These are phyloP conservation scores for Boletus rufocinnamomeus DNA, from an alignment of 768 basidiomycete genomes.

Conservation along the genomic window DNA sequence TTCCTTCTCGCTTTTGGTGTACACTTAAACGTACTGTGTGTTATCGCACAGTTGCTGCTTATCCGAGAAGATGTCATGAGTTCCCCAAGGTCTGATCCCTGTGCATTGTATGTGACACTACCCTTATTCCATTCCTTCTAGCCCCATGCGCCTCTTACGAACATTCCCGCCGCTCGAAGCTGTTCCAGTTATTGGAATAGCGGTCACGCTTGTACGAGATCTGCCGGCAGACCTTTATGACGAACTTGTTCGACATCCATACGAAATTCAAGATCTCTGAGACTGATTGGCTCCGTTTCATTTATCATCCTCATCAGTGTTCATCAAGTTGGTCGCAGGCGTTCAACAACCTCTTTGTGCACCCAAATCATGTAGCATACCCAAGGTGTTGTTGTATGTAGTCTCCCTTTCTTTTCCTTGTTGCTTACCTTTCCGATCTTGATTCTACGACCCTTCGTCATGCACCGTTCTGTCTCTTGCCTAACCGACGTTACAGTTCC, in stretches of 20 bases:
- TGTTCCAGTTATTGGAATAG: slow-evolving; percentile 84
- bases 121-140: slow-evolving; percentile 33
- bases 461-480: not conserved
- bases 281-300: not conserved
- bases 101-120: not conserved
- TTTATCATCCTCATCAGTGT: not conserved
- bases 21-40: slow-evolving; percentile 94
- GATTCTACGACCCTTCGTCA: not conserved
- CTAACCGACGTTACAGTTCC: not conserved
- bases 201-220: slow-evolving; percentile 91
- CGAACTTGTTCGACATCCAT: slow-evolving; percentile 87
- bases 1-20: slow-evolving; percentile 96
- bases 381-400: slow-evolving; percentile 19
- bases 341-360: slow-evolving; percentile 9
- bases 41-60: slow-evolving; percentile 90
- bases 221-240: slow-evolving; percentile 85
- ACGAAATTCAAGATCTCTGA: slow-evolving; percentile 45
- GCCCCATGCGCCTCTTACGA: slow-evolving; percentile 92
- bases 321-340: slow-evolving; percentile 16
- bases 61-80: slow-evolving; percentile 90
- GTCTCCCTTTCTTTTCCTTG: not conserved
- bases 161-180: slow-evolving; percentile 94
- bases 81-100: slow-evolving; percentile 69
- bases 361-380: slow-evolving; percentile 31
- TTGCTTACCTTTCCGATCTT: not conserved